Evolutionary conservation across 768 basidiomycete genomes (phyloP), one percentile per base, ranked within the genome.

Genomic region (Suillus hirtellus): DNA sequence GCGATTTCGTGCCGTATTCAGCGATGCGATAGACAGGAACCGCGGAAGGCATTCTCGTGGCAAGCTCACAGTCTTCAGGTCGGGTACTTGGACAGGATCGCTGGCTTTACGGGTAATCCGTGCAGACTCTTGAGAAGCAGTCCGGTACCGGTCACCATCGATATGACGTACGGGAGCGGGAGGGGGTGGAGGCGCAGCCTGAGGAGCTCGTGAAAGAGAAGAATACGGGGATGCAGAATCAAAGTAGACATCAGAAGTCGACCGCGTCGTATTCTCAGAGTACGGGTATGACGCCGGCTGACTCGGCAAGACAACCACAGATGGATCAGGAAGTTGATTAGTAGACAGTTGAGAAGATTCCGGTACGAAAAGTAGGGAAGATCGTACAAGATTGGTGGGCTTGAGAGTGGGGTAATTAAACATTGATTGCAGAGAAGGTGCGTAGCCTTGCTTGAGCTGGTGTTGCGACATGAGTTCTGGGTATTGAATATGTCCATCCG

Each of bases 391-490:
- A 62, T 78, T 75, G 47, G 75, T 68, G 59, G 72, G 66, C 72
- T 68, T 65, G 73, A 74, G 66, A 71, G 63, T 70, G 63, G 66
- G 70, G 76, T 70, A 74, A 70, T 71, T 64, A 72, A 91, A 92
- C 89, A 91, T 92, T 27, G 89, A 91, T 61, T 84, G 84, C n/a
- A 88, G 73, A 6, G 89, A 92, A 37, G 91, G 91, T 31, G 82
- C 82, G 69, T 93, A 93, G 44, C 92, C 92, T 69, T 93, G 92
- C 59, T 77, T 81, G 62, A 86, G 82, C 73, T 93, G 92, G 63
- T 93, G 92, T 62, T 84, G 84, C 1, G 88, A 86, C 92, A 93
- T 93, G 40, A 93, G 82, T 17, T 84, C 79, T 1, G 90, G 90
- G 68, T 90, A 90, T 40, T 80, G 80, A 60, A 88, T 75, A 21